A percentile compares a stretch with the other conserved stretches of the same genome.
phyloP scores from a whole-genome alignment of 2,329 filamentous ascomycete genomes.

The Arthroderma sp. region DNA sequence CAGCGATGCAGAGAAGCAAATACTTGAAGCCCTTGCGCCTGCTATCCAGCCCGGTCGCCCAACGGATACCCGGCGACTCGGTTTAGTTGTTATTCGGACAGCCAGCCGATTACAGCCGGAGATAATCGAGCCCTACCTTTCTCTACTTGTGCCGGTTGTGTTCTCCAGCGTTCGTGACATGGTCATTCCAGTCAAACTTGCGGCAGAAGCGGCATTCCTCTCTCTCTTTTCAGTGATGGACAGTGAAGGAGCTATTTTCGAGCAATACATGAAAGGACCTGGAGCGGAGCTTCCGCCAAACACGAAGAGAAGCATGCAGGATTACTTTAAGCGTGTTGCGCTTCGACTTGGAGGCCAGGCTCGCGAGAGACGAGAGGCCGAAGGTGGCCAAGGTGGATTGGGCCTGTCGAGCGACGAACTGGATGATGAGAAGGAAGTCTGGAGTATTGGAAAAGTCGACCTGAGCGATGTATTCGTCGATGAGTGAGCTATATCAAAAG shows the following conservation, averaged over 20 bases:
- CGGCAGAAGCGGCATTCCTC: conserved; percentile 88
- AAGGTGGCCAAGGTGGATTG: conserved; percentile 74
- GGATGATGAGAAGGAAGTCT: conserved; percentile 90
- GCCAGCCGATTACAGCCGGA: conserved; percentile 67
- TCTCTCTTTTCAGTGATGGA: conserved; percentile 82
- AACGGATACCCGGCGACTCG: conserved; percentile 69
- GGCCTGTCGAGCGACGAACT: conserved; percentile 80
- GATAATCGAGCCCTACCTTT: conserved; percentile 66
- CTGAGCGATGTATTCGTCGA: conserved; percentile 40
- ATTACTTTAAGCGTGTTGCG: conserved; percentile 94
- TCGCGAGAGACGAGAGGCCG: conserved; percentile 77
- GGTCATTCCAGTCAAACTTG: conserved; percentile 88
- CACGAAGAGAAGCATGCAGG: conserved; percentile 77
- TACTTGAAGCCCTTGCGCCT: conserved; percentile 65
- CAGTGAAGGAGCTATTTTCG: conserved; percentile 72
- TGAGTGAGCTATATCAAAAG: conserved; percentile 10
- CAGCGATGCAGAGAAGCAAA: conserved; percentile 63
- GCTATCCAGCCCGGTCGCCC: conserved; percentile 66
- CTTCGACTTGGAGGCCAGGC: conserved; percentile 73
- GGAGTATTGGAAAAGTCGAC: conserved; percentile 87
- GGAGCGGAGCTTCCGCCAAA: conserved; percentile 53
- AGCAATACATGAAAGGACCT: conserved; percentile 68
- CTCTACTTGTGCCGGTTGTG: conserved; percentile 65
- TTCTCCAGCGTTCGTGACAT: conserved; percentile 83
- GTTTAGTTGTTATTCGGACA: conserved; percentile 78